Evolutionary conservation across 164 flowering plant species (phyloP), one percentile per base, ranked within the genome.

Genomic region (Annona squamosa): DNA sequence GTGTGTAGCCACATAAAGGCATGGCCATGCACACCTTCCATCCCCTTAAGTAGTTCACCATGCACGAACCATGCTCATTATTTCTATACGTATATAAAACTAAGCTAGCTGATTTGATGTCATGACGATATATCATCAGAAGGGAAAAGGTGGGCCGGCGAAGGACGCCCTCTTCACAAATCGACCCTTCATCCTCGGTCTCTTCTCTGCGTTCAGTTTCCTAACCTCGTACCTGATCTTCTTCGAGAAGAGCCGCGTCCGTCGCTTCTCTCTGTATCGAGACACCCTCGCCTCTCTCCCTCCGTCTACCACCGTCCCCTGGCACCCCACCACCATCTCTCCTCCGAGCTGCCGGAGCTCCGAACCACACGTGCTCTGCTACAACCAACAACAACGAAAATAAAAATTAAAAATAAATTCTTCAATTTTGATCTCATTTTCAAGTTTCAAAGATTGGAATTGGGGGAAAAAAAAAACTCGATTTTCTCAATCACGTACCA

Each of bases 141-240:
- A 79, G 63, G 90, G 79, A 70, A 81, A 82, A 74, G 77, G 77
- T 6, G 85, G 69, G 70, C 72, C 87, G 3, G 73, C 84, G 66
- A 85, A 82, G 63, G 88, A 82, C 0, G 89, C 73, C 77, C 98
- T 86, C 86, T 91, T 93, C 5, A 93, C 94, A 61, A 93, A 93
- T 65, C 97, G 82, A 9, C 97, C 98, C 77, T 93, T 93, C 93
- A 91, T 90, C 73, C 97, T 72, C 0, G 97, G 98, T 82, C 98
- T 89, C 85, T 93, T 91, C 87, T 93, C 98, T 0, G 97, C 98
- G 68, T 93, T 93, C 79, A 93, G 65, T 64, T 91, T 93, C 71
- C 98, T 75, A 19, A 93, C 98, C 79, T 93, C 98, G 80, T 93
- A 93, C 76, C 98, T 77, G 75, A 93, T 93, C 84, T 93, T 93